phyloP scores from a whole-genome alignment of 345 rosid genomes.

The Sonneratia caseolaris region DNA sequence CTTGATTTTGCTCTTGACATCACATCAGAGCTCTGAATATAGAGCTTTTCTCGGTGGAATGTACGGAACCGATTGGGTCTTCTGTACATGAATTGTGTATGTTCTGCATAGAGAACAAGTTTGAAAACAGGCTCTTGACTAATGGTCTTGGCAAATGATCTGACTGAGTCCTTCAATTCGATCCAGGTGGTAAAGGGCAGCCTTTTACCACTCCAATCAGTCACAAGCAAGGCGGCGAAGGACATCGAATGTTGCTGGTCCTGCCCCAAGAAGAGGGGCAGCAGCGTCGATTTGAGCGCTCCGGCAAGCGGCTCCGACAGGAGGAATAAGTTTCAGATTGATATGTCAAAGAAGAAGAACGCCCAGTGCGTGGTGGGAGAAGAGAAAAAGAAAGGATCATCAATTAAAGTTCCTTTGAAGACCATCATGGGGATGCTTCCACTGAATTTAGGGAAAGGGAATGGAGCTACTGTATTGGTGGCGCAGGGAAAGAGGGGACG shows the following conservation, averaged over 20 bases:
- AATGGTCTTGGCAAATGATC: conserved; percentile 72
- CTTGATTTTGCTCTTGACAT: too few species aligned
- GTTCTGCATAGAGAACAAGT: neutral
- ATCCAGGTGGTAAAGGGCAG: conserved; percentile 63
- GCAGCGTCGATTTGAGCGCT: conserved; percentile 17
- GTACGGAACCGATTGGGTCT: neutral
- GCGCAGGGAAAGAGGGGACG: conserved; percentile 22
- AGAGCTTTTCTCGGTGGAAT: neutral
- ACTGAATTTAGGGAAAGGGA: conserved; percentile 28
- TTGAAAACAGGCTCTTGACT: conserved; percentile 10
- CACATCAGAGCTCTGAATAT: neutral
- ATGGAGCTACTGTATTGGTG: conserved; percentile 27
- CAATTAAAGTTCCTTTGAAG: conserved; percentile 52
- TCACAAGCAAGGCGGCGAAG: conserved; percentile 50
- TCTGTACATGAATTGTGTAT: neutral
- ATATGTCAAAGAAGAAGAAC: conserved; percentile 11
- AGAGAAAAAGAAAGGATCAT: conserved; percentile 49
- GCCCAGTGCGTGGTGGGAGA: conserved; percentile 28
- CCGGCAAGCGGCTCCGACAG: conserved; percentile 26
- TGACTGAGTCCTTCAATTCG: conserved; percentile 51
- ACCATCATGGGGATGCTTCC: conserved; percentile 38
- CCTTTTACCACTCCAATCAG: conserved; percentile 47
- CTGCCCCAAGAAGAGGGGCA: conserved; percentile 22
- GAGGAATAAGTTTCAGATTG: conserved; percentile 18
- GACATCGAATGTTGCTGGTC: conserved; percentile 62